A percentile compares a stretch with the other conserved stretches of the same genome.
phyloP scores from a whole-genome alignment of 371 early-diverging fungal genomes.

The Mucor indicus region DNA sequence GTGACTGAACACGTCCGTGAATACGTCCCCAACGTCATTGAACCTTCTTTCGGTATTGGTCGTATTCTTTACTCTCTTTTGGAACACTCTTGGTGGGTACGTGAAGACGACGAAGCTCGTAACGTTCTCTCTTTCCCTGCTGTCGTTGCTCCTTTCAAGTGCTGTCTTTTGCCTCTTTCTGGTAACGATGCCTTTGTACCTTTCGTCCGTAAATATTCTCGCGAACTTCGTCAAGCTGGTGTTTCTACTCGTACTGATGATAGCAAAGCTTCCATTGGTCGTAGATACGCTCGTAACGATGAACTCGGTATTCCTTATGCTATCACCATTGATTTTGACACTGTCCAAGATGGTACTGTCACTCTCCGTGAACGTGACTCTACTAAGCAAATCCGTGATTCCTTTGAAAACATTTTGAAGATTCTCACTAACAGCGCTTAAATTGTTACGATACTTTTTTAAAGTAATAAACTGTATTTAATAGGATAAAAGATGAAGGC shows the following conservation, averaged over 20 bases:
- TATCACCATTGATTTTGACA: constrained; percentile 98
- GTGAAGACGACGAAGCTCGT: constrained; percentile 91
- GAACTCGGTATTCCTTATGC: constrained; percentile 99
- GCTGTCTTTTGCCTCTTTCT: constrained; percentile 88
- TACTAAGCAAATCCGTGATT: constrained; percentile 92
- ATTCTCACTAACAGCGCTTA: constrained; percentile 51
- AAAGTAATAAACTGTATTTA: too few relatives aligned
- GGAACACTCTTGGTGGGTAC: constrained; percentile 95
- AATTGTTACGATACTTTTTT: too few relatives aligned
- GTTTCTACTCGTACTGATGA: constrained; percentile 84
- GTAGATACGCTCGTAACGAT: constrained; percentile 98
- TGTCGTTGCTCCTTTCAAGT: constrained; percentile 93
- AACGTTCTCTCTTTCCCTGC: constrained; percentile 90
- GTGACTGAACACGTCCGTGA: constrained; percentile 89
- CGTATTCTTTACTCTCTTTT: constrained; percentile 97
- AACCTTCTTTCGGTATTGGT: constrained; percentile 99
- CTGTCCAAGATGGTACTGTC: constrained; percentile 90
- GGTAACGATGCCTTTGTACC: constrained; percentile 76
- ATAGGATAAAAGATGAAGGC: too few relatives aligned
- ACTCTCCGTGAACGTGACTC: constrained; percentile 99
- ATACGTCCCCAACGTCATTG: constrained; percentile 98
- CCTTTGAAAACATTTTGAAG: constrained; percentile 67
- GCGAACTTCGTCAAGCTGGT: constrained; percentile 41
- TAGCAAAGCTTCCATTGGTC: constrained; percentile 92
- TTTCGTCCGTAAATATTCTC: constrained; percentile 60